These are phyloP conservation scores for Penicillium sp. DNA, from an alignment of 2,329 filamentous ascomycete species.

Conservation along the genomic window DNA sequence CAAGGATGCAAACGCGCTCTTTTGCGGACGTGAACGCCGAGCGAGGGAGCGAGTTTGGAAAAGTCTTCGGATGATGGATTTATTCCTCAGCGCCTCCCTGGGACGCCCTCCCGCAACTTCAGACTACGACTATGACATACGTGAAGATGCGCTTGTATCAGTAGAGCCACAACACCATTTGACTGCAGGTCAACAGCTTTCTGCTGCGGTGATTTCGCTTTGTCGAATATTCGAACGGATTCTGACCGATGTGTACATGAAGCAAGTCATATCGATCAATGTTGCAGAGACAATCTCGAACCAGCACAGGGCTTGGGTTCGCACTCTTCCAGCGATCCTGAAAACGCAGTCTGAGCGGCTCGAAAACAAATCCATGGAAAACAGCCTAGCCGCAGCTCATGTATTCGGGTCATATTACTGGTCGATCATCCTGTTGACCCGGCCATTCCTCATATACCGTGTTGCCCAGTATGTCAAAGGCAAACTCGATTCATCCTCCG, in stretches of 20 bases:
- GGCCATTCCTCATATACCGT: constrained; percentile 48
- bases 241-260: constrained; percentile 38
- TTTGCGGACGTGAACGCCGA: constrained; percentile 35
- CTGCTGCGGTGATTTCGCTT: constrained; percentile 41
- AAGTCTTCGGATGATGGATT: constrained; percentile 45
- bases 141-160: constrained; percentile 28
- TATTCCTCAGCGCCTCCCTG: constrained; percentile 45
- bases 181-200: constrained; percentile 36
- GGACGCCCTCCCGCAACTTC: constrained; percentile 48
- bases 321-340: constrained; percentile 37
- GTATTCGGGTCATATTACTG: constrained; percentile 47
- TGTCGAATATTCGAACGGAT: constrained; percentile 39
- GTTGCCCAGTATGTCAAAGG: constrained; percentile 36
- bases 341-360: constrained; percentile 41
- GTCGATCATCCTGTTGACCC: constrained; percentile 46
- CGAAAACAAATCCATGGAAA: constrained; percentile 32
- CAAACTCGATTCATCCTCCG: constrained; percentile 20
- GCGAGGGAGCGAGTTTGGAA: constrained; percentile 47
- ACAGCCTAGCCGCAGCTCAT: constrained; percentile 42
- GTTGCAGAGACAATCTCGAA: constrained; percentile 37
- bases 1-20: constrained; percentile 45
- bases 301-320: constrained; percentile 38
- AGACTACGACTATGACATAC: constrained; percentile 41
- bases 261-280: constrained; percentile 36
- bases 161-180: constrained; percentile 14